Conservation (phyloP, 495 filamentous ascomycete species). For the Cercophora samala region DNA sequence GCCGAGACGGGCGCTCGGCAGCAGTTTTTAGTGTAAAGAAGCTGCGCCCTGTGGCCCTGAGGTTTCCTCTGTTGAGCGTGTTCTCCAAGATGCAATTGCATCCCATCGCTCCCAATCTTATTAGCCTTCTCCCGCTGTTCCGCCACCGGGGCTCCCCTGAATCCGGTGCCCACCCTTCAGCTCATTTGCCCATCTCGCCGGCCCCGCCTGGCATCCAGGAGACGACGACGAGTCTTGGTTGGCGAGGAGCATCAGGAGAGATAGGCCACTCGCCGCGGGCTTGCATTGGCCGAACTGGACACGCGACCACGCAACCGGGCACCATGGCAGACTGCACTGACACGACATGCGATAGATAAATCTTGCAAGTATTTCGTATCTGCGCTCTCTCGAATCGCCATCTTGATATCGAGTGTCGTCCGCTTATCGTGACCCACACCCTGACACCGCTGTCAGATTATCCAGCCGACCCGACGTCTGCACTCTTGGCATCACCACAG, state of each 20-base stretch:
- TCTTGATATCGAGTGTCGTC: neutral
- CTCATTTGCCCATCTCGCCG: neutral
- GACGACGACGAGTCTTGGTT: neutral
- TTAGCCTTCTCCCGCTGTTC: neutral
- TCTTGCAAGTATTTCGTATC: too few relatives aligned
- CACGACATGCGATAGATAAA: neutral
- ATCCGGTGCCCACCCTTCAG: neutral
- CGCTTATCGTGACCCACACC: neutral
- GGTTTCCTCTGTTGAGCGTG: neutral
- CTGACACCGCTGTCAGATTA: neutral
- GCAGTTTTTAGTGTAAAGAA: too few relatives aligned
- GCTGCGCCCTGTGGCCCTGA: neutral
- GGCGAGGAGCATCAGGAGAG: neutral
- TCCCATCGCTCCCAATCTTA: constrained; percentile 7
- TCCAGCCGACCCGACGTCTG: constrained; percentile 2
- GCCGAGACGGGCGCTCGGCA: constrained; percentile 3
- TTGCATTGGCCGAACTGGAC: constrained; percentile 3
- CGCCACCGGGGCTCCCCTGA: constrained; percentile 1
- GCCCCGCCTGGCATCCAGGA: neutral
- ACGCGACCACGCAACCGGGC: too few relatives aligned
- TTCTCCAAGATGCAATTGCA: constrained; percentile 9
- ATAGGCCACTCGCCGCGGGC: neutral
- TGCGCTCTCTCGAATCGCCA: too few relatives aligned
- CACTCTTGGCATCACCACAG: neutral
- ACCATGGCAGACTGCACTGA: neutral